These are phyloP conservation scores for Vanrija pseudolonga DNA, from an alignment of 1,284 basidiomycete genomes.

Conservation along the genomic window DNA sequence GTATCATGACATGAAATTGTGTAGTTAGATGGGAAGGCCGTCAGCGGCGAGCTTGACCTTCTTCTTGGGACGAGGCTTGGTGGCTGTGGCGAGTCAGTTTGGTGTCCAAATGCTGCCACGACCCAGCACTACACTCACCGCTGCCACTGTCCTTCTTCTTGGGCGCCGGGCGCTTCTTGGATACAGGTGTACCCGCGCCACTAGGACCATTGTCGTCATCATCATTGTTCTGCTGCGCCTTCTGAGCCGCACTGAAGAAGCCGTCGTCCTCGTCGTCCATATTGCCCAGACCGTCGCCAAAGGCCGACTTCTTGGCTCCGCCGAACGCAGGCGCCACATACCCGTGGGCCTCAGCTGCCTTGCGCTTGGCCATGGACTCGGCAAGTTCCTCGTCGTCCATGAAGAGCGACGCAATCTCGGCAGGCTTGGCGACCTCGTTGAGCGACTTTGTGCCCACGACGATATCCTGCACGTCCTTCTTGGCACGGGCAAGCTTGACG, in stretches of 20 bases:
- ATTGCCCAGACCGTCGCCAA: conserved; percentile 36
- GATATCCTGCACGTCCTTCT: conserved; percentile 98
- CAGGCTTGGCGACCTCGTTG: conserved; percentile 86
- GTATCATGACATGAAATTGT: neutral
- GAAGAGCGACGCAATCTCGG: conserved; percentile 93
- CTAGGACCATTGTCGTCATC: conserved; percentile 21
- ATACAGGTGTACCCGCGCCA: conserved; percentile 22
- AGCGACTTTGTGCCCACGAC: conserved; percentile 97
- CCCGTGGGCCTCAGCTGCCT: conserved; percentile 48
- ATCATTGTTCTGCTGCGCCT: conserved; percentile 9
- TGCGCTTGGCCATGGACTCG: conserved; percentile 47
- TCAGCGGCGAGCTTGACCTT: conserved; percentile 46
- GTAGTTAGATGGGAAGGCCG: conserved; percentile 35
- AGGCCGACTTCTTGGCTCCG: conserved; percentile 17
- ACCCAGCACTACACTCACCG: neutral
- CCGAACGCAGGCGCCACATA: conserved; percentile 26
- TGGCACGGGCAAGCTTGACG: conserved; percentile 85
- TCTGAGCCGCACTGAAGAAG: conserved; percentile 29
- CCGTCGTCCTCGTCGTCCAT: conserved; percentile 35
- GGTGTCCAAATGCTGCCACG: neutral
- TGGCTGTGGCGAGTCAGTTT: conserved; percentile 2
- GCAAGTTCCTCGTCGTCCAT: conserved; percentile 76
- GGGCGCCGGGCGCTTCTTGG: conserved; percentile 18
- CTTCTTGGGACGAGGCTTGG: conserved; percentile 31
- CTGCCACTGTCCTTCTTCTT: conserved; percentile 10